Conservation (phyloP, 345 rosid genomes). For the Citrus hindsii region DNA sequence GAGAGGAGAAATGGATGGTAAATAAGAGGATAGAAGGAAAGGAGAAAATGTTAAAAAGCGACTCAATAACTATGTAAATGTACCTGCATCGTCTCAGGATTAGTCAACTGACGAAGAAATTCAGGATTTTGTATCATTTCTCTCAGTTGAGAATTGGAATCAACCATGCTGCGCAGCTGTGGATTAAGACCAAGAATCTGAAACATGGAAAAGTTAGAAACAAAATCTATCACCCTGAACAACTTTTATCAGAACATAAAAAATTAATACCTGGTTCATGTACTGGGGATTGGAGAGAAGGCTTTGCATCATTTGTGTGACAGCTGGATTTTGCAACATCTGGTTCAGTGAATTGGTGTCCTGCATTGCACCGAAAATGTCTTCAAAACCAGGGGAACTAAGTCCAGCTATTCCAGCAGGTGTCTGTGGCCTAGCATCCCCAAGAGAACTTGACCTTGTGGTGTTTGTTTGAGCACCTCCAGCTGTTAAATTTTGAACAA, state of each 20-base stretch:
- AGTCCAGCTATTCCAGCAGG: conserved; percentile 58
- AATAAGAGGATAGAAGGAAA: neutral
- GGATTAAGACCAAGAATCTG: conserved; percentile 62
- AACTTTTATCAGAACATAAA: neutral
- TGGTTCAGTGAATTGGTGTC: conserved; percentile 47
- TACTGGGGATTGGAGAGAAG: conserved; percentile 62
- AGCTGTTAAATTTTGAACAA: conserved; percentile 24
- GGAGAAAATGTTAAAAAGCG: neutral
- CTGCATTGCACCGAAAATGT: conserved; percentile 41
- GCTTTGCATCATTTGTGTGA: conserved; percentile 65
- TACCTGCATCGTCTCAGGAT: conserved; percentile 74
- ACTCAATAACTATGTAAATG: neutral
- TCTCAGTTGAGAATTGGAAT: conserved; percentile 60
- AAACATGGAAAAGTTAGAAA: conserved; percentile 11
- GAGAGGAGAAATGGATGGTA: no score
- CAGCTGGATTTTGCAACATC: conserved; percentile 64
- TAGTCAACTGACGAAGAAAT: conserved; percentile 60
- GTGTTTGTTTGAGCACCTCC: conserved; percentile 53
- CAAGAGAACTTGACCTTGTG: conserved; percentile 40
- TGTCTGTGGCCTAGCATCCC: conserved; percentile 46
- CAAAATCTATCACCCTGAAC: conserved; percentile 2
- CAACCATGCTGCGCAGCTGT: conserved; percentile 52
- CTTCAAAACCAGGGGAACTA: conserved; percentile 51
- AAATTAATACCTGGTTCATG: conserved; percentile 53
- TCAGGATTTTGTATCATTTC: conserved; percentile 75